These are phyloP conservation scores for Pseudocercospora cruenta DNA, from an alignment of 2,329 filamentous ascomycete species.

Conservation along the genomic window DNA sequence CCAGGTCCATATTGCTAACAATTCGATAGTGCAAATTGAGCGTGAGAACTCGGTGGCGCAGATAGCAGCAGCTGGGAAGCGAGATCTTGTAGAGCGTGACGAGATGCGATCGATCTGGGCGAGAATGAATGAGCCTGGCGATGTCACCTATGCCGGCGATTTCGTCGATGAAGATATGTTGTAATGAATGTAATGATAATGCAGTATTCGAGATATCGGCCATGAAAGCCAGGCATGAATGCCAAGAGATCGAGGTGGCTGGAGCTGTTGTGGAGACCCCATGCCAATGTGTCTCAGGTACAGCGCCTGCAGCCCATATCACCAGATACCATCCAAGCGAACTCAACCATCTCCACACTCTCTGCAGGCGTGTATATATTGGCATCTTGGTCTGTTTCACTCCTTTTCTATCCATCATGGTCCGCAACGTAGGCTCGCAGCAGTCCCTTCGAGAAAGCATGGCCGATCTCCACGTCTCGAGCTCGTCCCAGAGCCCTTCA, in stretches of 20 bases:
- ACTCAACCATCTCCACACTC: not conserved
- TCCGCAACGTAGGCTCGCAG: not conserved
- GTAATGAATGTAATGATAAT: not conserved
- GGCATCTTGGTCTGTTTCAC: not conserved
- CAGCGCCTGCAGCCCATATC: not conserved
- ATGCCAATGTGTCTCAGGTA: not conserved
- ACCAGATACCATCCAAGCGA: not conserved
- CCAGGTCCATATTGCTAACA: conserved; percentile 7
- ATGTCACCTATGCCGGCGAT: conserved; percentile 16
- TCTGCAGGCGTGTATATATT: not conserved
- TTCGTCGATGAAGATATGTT: conserved; percentile 3
- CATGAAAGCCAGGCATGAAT: not conserved
- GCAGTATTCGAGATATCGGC: not conserved
- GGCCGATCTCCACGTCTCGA: not conserved
- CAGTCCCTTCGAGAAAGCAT: not conserved
- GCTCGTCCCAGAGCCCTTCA: no score
- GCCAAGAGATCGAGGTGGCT: not conserved
- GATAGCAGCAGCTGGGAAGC: conserved; percentile 13
- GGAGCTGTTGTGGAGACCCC: not conserved
- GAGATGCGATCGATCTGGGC: conserved; percentile 13
- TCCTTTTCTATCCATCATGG: not conserved
- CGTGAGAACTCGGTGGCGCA: conserved; percentile 21
- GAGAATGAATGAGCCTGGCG: conserved; percentile 16
- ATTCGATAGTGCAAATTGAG: conserved; percentile 13
- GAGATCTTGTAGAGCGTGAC: not conserved